Percentiles rank a stretch among this genome's conserved stretches.
Conservation (phyloP, 768 basidiomycete species). For the Cystofilobasidium bisporidii region DNA sequence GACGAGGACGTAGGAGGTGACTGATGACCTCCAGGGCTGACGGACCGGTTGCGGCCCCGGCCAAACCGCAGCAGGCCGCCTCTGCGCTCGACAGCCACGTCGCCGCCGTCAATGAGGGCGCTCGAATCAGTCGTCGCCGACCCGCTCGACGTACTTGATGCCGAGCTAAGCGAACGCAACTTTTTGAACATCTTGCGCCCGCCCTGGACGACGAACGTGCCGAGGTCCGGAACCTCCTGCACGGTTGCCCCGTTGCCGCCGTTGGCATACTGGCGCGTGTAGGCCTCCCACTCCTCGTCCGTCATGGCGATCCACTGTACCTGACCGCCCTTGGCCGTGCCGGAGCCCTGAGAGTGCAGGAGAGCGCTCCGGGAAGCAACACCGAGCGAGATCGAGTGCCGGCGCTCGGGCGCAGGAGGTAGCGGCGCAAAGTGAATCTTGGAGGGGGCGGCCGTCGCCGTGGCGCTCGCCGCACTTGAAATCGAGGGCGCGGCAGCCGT, state of each 20-base stretch:
- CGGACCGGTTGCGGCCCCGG: background rate
- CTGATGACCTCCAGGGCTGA: background rate
- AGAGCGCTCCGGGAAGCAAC: background rate
- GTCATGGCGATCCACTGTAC: conserved; percentile 20
- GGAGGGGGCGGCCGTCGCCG: background rate
- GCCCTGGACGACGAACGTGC: background rate
- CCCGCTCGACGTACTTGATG: background rate
- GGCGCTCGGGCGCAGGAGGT: background rate
- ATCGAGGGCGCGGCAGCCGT: background rate
- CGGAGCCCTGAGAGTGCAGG: background rate
- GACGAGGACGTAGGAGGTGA: background rate
- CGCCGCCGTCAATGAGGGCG: background rate
- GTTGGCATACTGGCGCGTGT: background rate
- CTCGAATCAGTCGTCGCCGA: background rate
- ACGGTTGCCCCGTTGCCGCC: background rate
- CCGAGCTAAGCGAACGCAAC: background rate
- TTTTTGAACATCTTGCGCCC: conserved; percentile 5
- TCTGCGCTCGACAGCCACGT: background rate
- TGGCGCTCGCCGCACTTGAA: too few relatives aligned
- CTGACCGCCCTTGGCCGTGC: background rate
- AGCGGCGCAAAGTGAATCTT: conserved; percentile 4
- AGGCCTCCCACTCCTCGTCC: conserved; percentile 19
- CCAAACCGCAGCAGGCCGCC: background rate
- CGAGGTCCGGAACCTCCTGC: background rate
- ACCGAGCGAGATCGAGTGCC: conserved; percentile 10